Base-by-base conservation (phyloP, 495 filamentous ascomycete species). In the Penicillium ucsense region DNA sequence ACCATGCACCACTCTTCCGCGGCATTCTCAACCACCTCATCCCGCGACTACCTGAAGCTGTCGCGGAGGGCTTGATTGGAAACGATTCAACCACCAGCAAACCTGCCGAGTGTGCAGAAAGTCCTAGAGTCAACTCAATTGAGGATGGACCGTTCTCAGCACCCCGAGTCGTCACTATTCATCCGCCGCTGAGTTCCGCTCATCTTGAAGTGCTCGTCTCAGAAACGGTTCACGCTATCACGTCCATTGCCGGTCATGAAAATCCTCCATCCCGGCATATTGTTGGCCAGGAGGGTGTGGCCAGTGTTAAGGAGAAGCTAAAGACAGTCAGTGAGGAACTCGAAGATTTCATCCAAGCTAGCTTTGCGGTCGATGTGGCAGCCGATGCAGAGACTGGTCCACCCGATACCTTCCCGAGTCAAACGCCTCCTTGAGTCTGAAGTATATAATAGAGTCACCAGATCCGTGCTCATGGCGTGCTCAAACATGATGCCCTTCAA, bases 261-360 rank as follows among this genome's bases (percentile, higher is more conserved):
- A 95, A 96, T 66, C 92, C 92, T 5, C 92, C 92, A 0, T 89
- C 90, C 3, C 73, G 92, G 31, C 90, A 96, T 61, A 95, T 96
- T 50, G 89, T 97, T 0, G 91, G 92, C 2, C 84, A 86, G 55
- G 92, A 97, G 61, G 89, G 88, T 7, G 84, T 90, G 32, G 79
- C 83, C 4, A 84, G 82, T 31, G 89, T 98, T 12, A 94, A 94
- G 55, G 92, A 97, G 71, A 96, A 95, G 68, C 68, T 98, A 45
- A 95, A 94, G 73, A 96, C 89, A 20, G 85, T 95, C 2, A 94
- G 88, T 45, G 90, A 97, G 61, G 92, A 97, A 66, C 58, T 97
- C 35, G 92, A 97, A 62, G 92, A 96, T 48, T 97, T 96, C 67
- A 83, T 95, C 31, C 87, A 92, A 54, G 84, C 86, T 27, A 95